Percentiles rank a stretch among this genome's conserved stretches.
These are phyloP conservation scores for Termitomyces sp. DNA, from an alignment of 768 basidiomycete species.

Conservation along the genomic window DNA sequence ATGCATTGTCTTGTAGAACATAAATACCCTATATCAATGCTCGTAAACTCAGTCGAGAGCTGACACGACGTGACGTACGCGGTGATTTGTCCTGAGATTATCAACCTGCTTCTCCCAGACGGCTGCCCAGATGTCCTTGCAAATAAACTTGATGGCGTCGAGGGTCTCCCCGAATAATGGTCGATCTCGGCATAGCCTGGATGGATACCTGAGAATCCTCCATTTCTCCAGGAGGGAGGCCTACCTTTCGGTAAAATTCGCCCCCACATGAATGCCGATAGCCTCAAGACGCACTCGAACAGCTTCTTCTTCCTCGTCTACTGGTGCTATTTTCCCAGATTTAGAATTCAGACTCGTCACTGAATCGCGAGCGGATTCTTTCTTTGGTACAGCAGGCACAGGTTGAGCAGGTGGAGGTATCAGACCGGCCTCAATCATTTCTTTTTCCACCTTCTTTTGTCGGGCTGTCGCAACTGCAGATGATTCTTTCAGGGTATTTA, in stretches of 20 bases:
- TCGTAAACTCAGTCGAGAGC: background rate
- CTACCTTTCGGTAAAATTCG: conserved; percentile 83
- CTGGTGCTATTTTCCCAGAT: conserved; percentile 29
- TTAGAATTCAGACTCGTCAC: conserved; percentile 41
- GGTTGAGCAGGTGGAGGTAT: conserved; percentile 49
- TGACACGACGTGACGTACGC: conserved; percentile 49
- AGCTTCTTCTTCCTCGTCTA: conserved; percentile 75
- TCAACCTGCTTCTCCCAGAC: conserved; percentile 96
- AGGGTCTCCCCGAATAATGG: conserved; percentile 78
- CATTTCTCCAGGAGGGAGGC: conserved; percentile 18
- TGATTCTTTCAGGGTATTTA: conserved; percentile 72
- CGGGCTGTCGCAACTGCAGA: conserved; percentile 70
- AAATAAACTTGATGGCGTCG: conserved; percentile 92
- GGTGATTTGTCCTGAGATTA: conserved; percentile 91
- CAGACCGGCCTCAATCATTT: conserved; percentile 79
- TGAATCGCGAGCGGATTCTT: conserved; percentile 43
- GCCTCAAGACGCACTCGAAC: conserved; percentile 69
- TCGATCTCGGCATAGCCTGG: conserved; percentile 74
- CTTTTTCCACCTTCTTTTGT: conserved; percentile 66
- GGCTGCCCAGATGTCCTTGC: conserved; percentile 92
- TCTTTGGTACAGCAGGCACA: conserved; percentile 40
- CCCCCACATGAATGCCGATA: conserved; percentile 85
- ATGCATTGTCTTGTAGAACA: conserved; percentile 88
- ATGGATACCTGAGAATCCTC: background rate
- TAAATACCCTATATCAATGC: conserved; percentile 70